Conservation (phyloP, 1,284 basidiomycete species). For the Ceratobasidium sp. region DNA sequence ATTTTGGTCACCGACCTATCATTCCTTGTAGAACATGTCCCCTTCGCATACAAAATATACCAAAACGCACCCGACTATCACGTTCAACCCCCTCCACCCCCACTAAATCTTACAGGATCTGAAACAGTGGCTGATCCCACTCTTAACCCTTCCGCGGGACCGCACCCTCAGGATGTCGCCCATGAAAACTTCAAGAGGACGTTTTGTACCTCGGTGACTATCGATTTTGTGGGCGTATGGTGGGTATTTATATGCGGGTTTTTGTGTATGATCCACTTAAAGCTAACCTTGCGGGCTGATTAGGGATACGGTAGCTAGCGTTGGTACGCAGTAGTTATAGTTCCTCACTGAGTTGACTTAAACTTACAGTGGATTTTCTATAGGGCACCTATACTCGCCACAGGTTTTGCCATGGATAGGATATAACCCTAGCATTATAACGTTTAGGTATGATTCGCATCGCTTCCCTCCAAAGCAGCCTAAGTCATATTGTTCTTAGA, state of each 20-base stretch:
- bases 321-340: slow-evolving; percentile 12
- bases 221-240: slow-evolving; percentile 50
- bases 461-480: background rate
- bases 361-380: background rate
- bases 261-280: background rate
- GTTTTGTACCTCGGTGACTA: slow-evolving; percentile 34
- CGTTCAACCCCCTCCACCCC: background rate
- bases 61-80: slow-evolving; percentile 5
- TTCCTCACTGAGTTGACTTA: background rate
- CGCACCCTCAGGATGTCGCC: background rate
- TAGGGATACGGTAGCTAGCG: slow-evolving; percentile 47
- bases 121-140: background rate
- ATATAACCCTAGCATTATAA: slow-evolving; percentile 42
- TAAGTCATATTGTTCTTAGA: slow-evolving; percentile 9
- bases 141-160: background rate
- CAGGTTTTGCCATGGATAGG: slow-evolving; percentile 39
- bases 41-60: slow-evolving; percentile 50
- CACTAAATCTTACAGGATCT: background rate
- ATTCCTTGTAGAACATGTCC: slow-evolving; percentile 44
- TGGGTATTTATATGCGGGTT: slow-evolving; percentile 7
- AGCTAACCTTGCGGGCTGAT: background rate
- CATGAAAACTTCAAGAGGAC: slow-evolving; percentile 45
- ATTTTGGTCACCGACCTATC: background rate
- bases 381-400: background rate
- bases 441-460: slow-evolving; percentile 8